Conservation (phyloP, 352 stramenopile species). For the Pythium sukuiense region DNA sequence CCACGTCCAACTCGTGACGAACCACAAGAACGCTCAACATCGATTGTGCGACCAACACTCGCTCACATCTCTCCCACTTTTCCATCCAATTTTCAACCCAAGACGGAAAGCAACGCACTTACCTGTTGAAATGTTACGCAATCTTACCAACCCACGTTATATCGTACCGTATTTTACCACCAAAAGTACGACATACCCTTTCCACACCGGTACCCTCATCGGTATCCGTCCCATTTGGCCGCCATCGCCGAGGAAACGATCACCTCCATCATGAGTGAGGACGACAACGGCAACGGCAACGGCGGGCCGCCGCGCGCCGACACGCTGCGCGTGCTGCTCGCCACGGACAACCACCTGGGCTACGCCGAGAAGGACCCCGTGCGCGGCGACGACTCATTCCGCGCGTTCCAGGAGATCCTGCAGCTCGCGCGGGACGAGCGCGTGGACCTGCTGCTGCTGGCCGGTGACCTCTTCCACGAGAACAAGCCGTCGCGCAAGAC, state of each 20-base stretch:
- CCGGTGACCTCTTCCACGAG: slow-evolving; percentile 99
- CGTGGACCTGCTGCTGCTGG: slow-evolving; percentile 94
- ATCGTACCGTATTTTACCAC: not conserved
- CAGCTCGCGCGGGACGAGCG: slow-evolving; percentile 56
- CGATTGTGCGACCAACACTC: not conserved
- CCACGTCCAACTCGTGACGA: too few relatives aligned
- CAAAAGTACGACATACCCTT: slow-evolving; percentile 14
- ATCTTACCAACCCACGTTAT: not conserved
- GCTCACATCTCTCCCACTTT: slow-evolving; percentile 4
- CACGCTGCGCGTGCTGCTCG: slow-evolving; percentile 91
- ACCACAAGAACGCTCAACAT: not conserved
- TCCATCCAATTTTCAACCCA: not conserved
- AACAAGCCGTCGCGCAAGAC: slow-evolving; percentile 97
- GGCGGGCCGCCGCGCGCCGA: slow-evolving; percentile 27
- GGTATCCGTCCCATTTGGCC: slow-evolving; percentile 5
- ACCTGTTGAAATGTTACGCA: not conserved
- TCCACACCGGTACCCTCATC: not conserved
- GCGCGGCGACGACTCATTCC: slow-evolving; percentile 92
- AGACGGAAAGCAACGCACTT: not conserved
- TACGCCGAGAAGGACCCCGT: slow-evolving; percentile 96
- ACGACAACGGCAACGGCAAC: slow-evolving; percentile 19
- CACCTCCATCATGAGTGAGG: not conserved
- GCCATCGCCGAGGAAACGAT: not conserved
- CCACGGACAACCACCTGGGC: slow-evolving; percentile 99
- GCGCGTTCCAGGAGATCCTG: slow-evolving; percentile 88